Evolutionary conservation across 805 yeast genomes (phyloP).

Genomic region (Naumovozyma baii): DNA sequence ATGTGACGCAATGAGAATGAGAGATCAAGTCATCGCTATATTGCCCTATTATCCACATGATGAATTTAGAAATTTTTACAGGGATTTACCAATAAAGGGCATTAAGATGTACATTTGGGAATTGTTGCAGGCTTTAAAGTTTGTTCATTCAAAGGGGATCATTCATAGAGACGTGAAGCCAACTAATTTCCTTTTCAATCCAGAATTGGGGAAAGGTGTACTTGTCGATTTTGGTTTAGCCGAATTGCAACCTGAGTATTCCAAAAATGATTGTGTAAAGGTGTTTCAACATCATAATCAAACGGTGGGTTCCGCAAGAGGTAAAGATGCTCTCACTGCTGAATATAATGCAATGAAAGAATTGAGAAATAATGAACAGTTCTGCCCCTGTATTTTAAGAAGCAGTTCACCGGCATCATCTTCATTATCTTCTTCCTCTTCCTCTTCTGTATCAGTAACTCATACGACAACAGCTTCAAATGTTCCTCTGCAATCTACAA

Average conservation of each 20-base stretch:
- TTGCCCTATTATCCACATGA: slow-evolving; percentile 85
- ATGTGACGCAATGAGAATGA: slow-evolving; percentile 74
- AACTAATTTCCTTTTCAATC: slow-evolving; percentile 56
- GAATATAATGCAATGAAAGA: slow-evolving; percentile 9
- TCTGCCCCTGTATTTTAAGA: slow-evolving; percentile 50
- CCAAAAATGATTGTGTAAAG: background rate
- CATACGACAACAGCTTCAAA: background rate
- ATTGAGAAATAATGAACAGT: slow-evolving; percentile 24
- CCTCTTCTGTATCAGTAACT: background rate
- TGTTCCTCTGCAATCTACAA: background rate
- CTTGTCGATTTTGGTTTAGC: slow-evolving; percentile 91
- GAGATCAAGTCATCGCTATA: slow-evolving; percentile 90
- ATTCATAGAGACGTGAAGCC: slow-evolving; percentile 92
- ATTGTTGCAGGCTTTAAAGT: slow-evolving; percentile 58
- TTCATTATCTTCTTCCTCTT: slow-evolving; percentile 1
- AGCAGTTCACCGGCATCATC: slow-evolving; percentile 11
- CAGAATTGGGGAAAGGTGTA: slow-evolving; percentile 69
- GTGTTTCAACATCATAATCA: background rate
- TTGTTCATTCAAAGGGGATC: slow-evolving; percentile 62
- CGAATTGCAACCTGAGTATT: slow-evolving; percentile 39
- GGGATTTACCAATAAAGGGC: slow-evolving; percentile 70
- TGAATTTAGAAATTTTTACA: slow-evolving; percentile 79
- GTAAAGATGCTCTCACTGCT: slow-evolving; percentile 8
- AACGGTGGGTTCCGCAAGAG: background rate
- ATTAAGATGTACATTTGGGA: slow-evolving; percentile 75